These are phyloP conservation scores for Fusarium napiforme DNA, from an alignment of 2,329 filamentous ascomycete species.

Conservation along the genomic window DNA sequence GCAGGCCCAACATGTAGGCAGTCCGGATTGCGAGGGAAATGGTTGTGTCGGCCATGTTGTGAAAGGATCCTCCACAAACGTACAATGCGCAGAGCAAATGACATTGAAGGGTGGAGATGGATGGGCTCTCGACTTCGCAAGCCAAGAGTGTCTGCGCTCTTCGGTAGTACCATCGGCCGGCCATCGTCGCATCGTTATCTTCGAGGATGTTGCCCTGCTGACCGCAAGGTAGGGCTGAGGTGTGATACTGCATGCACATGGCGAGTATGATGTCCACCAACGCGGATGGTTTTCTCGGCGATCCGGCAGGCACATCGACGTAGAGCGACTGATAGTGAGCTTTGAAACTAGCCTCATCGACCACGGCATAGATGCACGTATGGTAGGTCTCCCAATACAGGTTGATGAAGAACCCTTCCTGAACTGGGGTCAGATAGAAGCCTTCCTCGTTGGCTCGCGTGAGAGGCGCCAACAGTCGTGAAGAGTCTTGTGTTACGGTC, in stretches of 20 bases:
- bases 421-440: not conserved
- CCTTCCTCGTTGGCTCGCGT: not conserved
- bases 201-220: constrained; percentile 1
- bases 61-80: constrained; percentile 4
- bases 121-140: constrained; percentile 10
- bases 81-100: constrained; percentile 3
- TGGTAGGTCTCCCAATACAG: constrained; percentile 24
- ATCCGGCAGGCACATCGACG: not conserved
- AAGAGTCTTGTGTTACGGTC: not conserved
- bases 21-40: constrained; percentile 9
- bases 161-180: constrained; percentile 18
- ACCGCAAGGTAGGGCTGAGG: not conserved
- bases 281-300: not conserved
- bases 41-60: constrained; percentile 17
- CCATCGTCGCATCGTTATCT: constrained; percentile 10
- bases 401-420: constrained; percentile 11
- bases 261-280: constrained; percentile 15
- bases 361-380: constrained; percentile 1
- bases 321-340: not conserved
- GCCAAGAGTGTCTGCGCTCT: constrained; percentile 13
- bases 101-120: constrained; percentile 10
- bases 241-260: constrained; percentile 20
- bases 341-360: constrained; percentile 11
- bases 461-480: not conserved
- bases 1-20: constrained; percentile 15